Conservation (phyloP, 1,284 basidiomycete species). For the Apiotrichum gracile region DNA sequence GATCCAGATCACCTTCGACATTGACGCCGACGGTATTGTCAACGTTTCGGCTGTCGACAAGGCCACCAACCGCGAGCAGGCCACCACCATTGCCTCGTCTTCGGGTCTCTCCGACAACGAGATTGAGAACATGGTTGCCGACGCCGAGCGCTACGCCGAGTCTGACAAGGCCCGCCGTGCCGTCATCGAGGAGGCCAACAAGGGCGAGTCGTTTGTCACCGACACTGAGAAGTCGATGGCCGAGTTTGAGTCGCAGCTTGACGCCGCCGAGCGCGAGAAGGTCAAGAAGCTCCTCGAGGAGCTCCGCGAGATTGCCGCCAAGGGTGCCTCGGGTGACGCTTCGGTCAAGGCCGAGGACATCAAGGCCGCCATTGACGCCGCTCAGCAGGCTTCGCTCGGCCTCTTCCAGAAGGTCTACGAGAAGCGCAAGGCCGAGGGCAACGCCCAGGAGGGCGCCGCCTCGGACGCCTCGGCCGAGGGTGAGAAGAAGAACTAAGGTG, state of each 20-base stretch:
- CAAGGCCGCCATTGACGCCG: constrained; percentile 88
- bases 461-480: constrained; percentile 31
- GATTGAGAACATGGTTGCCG: constrained; percentile 94
- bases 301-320: constrained; percentile 81
- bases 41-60: constrained; percentile 96
- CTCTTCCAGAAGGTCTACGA: constrained; percentile 99
- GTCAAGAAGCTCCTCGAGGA: constrained; percentile 79
- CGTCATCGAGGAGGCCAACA: constrained; percentile 95
- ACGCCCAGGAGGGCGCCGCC: constrained; percentile 51
- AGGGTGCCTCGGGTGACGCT: constrained; percentile 82
- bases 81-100: constrained; percentile 74
- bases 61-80: constrained; percentile 95
- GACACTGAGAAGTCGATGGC: constrained; percentile 95
- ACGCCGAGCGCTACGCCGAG: constrained; percentile 91
- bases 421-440: constrained; percentile 62
- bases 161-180: constrained; percentile 78
- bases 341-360: constrained; percentile 78
- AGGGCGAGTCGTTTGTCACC: constrained; percentile 85
- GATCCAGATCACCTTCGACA: constrained; percentile 98
- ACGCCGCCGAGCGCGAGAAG: constrained; percentile 86
- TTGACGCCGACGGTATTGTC: constrained; percentile 97
- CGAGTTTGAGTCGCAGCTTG: constrained; percentile 97
- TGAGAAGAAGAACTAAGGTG: constrained; percentile 41
- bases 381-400: constrained; percentile 92
- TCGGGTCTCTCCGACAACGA: constrained; percentile 94